Evolutionary conservation across 805 yeast species (phyloP).

Genomic region (Kazachstania martiniae): DNA sequence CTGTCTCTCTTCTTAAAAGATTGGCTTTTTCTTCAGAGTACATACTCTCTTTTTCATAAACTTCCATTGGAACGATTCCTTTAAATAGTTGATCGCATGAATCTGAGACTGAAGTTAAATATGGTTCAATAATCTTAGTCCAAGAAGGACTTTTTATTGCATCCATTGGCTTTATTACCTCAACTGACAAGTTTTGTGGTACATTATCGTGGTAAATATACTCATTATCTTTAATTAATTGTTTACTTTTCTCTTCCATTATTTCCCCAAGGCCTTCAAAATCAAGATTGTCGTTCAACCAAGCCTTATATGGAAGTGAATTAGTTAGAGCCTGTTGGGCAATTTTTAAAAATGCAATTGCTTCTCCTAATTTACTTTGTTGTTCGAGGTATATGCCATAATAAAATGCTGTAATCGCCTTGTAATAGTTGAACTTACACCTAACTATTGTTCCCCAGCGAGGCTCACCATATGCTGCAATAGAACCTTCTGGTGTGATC

Average conservation of each 20-base stretch:
- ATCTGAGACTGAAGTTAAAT: conserved; percentile 29
- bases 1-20: conserved; percentile 61
- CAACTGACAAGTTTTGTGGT: conserved; percentile 40
- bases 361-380: conserved; percentile 56
- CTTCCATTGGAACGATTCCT: conserved; percentile 72
- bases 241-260: conserved; percentile 28
- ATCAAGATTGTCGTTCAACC: conserved; percentile 28
- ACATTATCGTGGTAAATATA: conserved; percentile 73
- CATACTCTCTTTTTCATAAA: conserved; percentile 76
- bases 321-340: conserved; percentile 34
- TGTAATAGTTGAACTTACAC: conserved; percentile 45
- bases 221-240: conserved; percentile 73
- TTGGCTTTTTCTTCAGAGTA: conserved; percentile 87
- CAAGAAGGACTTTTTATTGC: conserved; percentile 62
- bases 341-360: conserved; percentile 51
- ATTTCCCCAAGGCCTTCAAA: conserved; percentile 24
- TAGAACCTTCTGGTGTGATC: conserved; percentile 27
- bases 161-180: conserved; percentile 37
- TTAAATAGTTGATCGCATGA: conserved; percentile 50
- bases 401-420: conserved; percentile 50
- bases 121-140: conserved; percentile 40
- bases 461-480: conserved; percentile 29
- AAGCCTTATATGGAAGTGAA: conserved; percentile 24
- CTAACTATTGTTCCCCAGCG: conserved; percentile 43
- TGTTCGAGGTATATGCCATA: conserved; percentile 46